These are phyloP conservation scores for Corchorus capsularis DNA, from an alignment of 345 rosid genomes.

Conservation along the genomic window DNA sequence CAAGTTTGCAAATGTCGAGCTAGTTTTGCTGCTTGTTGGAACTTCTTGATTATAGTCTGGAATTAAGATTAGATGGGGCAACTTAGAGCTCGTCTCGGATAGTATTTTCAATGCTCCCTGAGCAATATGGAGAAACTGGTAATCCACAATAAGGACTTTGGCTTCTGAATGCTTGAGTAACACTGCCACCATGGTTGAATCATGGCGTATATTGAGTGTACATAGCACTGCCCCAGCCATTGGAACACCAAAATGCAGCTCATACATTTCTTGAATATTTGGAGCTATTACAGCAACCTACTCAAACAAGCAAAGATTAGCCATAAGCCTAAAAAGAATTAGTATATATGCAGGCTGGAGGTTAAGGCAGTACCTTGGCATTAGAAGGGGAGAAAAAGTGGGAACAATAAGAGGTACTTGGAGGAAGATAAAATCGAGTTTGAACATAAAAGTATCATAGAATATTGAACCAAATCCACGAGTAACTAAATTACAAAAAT, in stretches of 20 bases:
- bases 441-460: not conserved
- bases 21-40: not conserved
- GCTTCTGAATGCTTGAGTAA: constrained; percentile 59
- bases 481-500: not conserved
- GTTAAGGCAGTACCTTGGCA: not conserved
- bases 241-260: constrained; percentile 69
- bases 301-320: constrained; percentile 18
- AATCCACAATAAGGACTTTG: constrained; percentile 52
- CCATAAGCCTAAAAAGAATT: not conserved
- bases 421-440: not conserved
- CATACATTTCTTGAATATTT: constrained; percentile 63
- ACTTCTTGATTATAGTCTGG: constrained; percentile 27
- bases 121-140: constrained; percentile 43
- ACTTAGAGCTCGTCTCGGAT: constrained; percentile 33
- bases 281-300: constrained; percentile 67
- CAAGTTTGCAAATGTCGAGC: constrained; percentile 21
- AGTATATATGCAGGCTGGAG: not conserved
- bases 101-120: constrained; percentile 51
- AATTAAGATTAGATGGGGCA: constrained; percentile 48
- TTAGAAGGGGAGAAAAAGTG: not conserved
- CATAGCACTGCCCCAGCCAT: constrained; percentile 69
- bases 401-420: not conserved
- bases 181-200: constrained; percentile 47
- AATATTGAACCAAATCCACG: not conserved
- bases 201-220: constrained; percentile 56